Base-by-base conservation (phyloP, 805 yeast species). In the Priceomyces carsonii region DNA sequence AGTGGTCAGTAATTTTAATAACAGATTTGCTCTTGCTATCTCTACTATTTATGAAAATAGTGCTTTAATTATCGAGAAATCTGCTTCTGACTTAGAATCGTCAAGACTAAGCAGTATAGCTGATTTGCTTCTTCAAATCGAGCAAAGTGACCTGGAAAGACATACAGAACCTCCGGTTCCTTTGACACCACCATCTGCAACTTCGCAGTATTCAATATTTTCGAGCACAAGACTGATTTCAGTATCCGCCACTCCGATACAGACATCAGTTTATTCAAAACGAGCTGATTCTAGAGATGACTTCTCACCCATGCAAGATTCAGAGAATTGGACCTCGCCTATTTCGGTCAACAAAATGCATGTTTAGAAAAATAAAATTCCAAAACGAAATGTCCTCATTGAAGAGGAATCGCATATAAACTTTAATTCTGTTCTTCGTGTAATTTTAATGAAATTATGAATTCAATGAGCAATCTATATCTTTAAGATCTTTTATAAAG, bases 141-240 rank as follows among this genome's bases (percentile, higher is more conserved):
- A 61, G 10, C 26, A 30, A 25, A 18, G 12, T 16, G 27, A 26
- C 13, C 13, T 24, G 8, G 39, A 36, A 6, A 30, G 17, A 17
- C 12, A n/a, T n/a, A 16, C 21, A 13, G 33, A 29, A 20, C 33
- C 33, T 3, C 38, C 26, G 10, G 23, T 35, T 33, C 70, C 70
- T 12, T 45, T 54, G 12, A 65, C 71, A 2, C 71, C 71, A n/a
- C 71, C 71, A 18, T 59, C 63, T 35, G 71, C 71, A n/a, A 57
- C 63, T 9, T 62, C 70, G 10, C 69, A 61, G 43, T 53, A 61
- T 32, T 61, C 66, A 20, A 57, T 65, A 7, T 65, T 65, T 36
- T 65, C 70, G 8, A 49, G 51, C 34, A 50, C 49, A 37, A 45
- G 56, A 35, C 33, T 44, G 34, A 39, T 35, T 33, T 48, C 50